Evolutionary conservation across 1,284 basidiomycete genomes (phyloP).

Genomic region (Ustilago cynodontis): DNA sequence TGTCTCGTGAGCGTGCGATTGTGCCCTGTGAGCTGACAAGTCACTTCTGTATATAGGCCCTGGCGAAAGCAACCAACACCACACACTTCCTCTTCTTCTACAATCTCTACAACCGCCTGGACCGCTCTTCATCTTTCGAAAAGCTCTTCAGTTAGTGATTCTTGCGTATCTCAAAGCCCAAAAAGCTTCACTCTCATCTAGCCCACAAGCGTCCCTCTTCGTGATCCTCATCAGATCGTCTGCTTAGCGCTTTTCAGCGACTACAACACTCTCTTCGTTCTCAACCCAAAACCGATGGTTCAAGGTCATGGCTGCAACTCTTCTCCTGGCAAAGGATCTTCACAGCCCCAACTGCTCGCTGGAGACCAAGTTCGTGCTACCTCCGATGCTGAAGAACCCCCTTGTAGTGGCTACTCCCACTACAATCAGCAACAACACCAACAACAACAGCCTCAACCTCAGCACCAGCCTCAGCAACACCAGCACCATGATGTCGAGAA

Average conservation of each 20-base stretch:
- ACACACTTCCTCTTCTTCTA: background rate
- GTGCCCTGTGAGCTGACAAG: background rate
- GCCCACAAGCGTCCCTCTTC: constrained; percentile 8
- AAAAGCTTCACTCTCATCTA: constrained; percentile 12
- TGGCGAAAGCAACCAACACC: background rate
- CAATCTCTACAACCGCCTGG: constrained; percentile 24
- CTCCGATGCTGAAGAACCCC: constrained; percentile 54
- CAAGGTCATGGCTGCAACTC: constrained; percentile 50
- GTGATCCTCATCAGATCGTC: constrained; percentile 28
- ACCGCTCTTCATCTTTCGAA: constrained; percentile 20
- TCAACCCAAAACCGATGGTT: constrained; percentile 52
- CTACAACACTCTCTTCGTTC: constrained; percentile 6
- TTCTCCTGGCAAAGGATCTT: constrained; percentile 57
- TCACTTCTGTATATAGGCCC: constrained; percentile 24
- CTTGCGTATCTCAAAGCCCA: constrained; percentile 10
- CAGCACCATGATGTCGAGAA: constrained; percentile 32
- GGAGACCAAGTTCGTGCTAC: constrained; percentile 39
- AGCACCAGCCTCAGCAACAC: constrained; percentile 22
- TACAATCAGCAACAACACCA: constrained; percentile 19
- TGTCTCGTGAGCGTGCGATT: constrained; percentile 10
- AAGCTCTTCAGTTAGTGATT: constrained; percentile 28
- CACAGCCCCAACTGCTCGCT: constrained; percentile 49
- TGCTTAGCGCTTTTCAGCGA: constrained; percentile 18
- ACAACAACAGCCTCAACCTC: constrained; percentile 23
- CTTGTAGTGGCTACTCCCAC: constrained; percentile 62